Conservation (phyloP, 2,329 filamentous ascomycete species). For the Cadophora luteo-olivacea region DNA sequence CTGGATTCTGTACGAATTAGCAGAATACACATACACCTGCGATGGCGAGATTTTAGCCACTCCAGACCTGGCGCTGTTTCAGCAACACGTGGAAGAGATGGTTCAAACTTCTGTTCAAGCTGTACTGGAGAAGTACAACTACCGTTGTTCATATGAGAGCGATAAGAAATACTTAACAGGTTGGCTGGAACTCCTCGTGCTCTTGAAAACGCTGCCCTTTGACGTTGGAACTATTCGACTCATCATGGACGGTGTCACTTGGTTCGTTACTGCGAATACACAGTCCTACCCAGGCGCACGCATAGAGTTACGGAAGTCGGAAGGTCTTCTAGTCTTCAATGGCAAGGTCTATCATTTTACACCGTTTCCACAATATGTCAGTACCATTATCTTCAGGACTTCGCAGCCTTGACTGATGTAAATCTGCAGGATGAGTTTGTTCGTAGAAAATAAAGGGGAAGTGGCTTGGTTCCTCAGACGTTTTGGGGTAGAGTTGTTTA, state of each 20-base stretch:
- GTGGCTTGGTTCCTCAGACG: no score
- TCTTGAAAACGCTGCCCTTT: background rate
- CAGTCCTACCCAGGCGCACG: no score
- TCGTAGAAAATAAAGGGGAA: no score
- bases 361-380: no score
- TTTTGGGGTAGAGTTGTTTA: no score
- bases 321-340: no score
- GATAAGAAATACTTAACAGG: background rate
- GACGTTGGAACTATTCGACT: background rate
- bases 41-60: background rate
- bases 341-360: no score
- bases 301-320: no score
- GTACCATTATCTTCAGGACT: no score
- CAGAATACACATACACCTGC: background rate
- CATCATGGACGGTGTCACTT: background rate
- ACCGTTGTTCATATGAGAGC: background rate
- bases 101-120: background rate
- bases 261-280: no score
- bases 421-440: no score
- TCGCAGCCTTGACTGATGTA: no score
- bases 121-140: background rate
- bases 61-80: background rate
- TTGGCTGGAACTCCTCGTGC: background rate
- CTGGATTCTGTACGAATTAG: background rate
- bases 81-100: background rate